Evolutionary conservation across 139 green algal species (phyloP).

Genomic region (Volvox africanus): DNA sequence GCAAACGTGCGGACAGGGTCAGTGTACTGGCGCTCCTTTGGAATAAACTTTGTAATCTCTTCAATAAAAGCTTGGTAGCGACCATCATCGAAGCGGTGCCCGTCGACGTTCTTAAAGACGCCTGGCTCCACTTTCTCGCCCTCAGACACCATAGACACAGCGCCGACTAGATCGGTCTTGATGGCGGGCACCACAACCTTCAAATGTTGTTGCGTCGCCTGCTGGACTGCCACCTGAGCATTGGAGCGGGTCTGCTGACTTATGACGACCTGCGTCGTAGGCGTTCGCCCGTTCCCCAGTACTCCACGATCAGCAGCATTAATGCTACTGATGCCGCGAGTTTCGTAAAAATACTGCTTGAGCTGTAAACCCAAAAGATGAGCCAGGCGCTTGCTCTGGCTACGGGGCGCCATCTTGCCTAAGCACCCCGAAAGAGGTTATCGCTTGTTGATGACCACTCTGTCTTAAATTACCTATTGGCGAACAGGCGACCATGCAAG

Average conservation of each 20-base stretch:
- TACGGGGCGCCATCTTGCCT: background rate
- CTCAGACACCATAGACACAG: constrained; percentile 66
- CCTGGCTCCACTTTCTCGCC: constrained; percentile 61
- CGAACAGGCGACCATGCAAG: background rate
- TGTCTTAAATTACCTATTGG: background rate
- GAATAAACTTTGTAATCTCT: constrained; percentile 88
- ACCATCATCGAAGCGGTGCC: constrained; percentile 86
- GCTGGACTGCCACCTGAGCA: constrained; percentile 48
- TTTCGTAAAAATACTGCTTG: constrained; percentile 21
- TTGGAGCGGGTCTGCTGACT: constrained; percentile 12
- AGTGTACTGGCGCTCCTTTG: constrained; percentile 81
- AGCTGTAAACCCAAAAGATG: constrained; percentile 36
- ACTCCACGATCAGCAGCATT: background rate
- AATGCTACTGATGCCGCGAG: constrained; percentile 8
- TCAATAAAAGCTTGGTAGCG: constrained; percentile 89
- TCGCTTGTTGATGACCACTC: background rate
- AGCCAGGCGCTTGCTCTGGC: constrained; percentile 37
- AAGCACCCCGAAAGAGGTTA: background rate
- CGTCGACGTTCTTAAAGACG: constrained; percentile 68
- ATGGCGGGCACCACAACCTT: constrained; percentile 63
- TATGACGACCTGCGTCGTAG: background rate
- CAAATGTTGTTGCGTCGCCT: background rate
- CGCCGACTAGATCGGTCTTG: constrained; percentile 71
- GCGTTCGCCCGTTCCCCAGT: background rate
- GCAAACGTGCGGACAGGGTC: constrained; percentile 95